phyloP scores from a whole-genome alignment of 2,329 filamentous ascomycete genomes.

The Colletotrichum orchidophilum region DNA sequence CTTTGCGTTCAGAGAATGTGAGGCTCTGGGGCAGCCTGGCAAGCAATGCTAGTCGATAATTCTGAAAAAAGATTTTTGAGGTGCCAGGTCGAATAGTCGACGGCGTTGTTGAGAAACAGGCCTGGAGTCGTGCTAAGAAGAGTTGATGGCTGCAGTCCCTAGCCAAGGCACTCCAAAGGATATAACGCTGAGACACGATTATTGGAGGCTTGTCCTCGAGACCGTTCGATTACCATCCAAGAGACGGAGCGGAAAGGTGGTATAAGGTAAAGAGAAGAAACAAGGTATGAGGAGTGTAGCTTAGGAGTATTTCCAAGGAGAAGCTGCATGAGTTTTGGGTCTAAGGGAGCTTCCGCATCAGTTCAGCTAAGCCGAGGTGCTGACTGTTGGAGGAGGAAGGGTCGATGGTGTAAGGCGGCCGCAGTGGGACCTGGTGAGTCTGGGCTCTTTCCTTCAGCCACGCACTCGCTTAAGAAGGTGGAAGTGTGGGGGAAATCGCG shows the following conservation, averaged over 20 bases:
- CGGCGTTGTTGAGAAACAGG: neutral
- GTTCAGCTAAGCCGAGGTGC: neutral
- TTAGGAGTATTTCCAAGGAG: neutral
- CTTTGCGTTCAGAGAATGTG: neutral
- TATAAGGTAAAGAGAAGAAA: neutral
- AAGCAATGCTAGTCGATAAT: neutral
- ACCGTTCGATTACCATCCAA: constrained; percentile 3
- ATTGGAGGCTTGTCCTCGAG: neutral
- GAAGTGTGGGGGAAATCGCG: neutral
- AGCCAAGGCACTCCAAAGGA: neutral
- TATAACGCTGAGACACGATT: neutral
- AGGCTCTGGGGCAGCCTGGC: neutral
- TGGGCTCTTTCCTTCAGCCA: neutral
- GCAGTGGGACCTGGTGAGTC: neutral
- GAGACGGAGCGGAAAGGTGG: neutral
- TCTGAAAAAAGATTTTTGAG: neutral
- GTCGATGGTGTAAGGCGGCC: neutral
- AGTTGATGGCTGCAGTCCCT: too few species aligned
- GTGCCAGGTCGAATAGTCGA: neutral
- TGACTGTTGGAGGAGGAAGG: neutral
- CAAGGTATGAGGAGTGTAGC: neutral
- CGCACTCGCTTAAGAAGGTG: neutral
- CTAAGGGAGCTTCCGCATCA: neutral
- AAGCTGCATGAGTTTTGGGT: neutral
- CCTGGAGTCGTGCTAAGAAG: neutral